Percentiles rank a stretch among this genome's conserved stretches.
These are phyloP conservation scores for Verbascum thapsus DNA, from an alignment of 257 asterid genomes.

Conservation along the genomic window DNA sequence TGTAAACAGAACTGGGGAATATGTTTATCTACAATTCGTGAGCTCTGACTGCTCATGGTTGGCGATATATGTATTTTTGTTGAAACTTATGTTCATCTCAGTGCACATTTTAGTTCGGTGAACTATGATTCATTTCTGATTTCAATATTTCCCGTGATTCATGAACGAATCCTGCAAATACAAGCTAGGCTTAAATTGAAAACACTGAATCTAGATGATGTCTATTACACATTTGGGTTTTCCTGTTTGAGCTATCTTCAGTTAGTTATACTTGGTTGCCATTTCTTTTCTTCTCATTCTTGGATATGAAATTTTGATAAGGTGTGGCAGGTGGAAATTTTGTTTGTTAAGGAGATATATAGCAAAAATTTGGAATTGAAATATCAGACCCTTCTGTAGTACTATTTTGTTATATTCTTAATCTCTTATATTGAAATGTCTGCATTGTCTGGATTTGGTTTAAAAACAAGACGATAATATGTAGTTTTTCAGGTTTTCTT, in stretches of 20 bases:
- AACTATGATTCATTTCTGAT: background rate
- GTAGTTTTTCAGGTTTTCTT: too few relatives aligned
- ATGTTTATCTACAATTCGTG: too few relatives aligned
- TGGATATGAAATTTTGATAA: conserved; percentile 8
- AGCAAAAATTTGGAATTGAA: conserved; percentile 3
- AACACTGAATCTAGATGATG: conserved; percentile 13
- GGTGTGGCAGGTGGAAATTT: background rate
- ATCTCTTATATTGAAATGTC: background rate
- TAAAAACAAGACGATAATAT: too few relatives aligned
- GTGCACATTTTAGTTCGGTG: background rate
- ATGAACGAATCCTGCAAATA: conserved; percentile 16
- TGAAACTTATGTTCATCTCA: background rate
- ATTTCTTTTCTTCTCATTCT: background rate
- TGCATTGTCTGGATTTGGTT: background rate
- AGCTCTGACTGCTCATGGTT: background rate
- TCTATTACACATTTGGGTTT: background rate
- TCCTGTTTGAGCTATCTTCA: background rate
- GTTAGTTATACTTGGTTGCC: background rate
- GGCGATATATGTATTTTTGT: background rate
- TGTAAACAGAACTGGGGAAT: conserved; percentile 16
- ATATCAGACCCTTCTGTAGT: background rate
- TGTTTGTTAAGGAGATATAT: too few relatives aligned
- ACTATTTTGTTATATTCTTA: background rate
- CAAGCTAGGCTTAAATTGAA: background rate
- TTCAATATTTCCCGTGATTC: background rate